A percentile compares a stretch with the other conserved stretches of the same genome.
phyloP scores from a whole-genome alignment of 179 eudicot species.

The Beta corolliflora region DNA sequence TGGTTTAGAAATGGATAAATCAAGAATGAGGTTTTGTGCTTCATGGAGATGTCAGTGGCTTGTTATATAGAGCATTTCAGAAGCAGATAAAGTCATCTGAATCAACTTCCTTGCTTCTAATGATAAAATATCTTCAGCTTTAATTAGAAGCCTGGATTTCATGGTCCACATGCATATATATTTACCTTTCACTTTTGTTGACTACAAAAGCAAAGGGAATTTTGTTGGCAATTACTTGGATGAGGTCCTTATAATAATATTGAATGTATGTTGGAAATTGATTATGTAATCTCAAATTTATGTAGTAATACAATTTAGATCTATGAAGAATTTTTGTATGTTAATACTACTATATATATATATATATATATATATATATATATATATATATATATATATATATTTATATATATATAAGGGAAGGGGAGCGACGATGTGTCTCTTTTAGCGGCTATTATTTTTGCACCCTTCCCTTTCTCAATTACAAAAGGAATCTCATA shows the following conservation, averaged over 20 bases:
- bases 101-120: conserved; percentile 70
- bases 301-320: too few species aligned
- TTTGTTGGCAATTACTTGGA: not conserved
- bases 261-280: too few species aligned
- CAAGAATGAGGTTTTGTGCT: conserved; percentile 11
- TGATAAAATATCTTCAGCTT: conserved; percentile 10
- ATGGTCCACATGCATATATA: not conserved
- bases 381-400: too few species aligned
- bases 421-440: too few species aligned
- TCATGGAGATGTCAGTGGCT: not conserved
- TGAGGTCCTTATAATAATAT: not conserved
- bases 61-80: conserved; percentile 34
- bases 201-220: not conserved
- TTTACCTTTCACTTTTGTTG: conserved; percentile 11
- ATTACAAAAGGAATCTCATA: too few species aligned
- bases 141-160: conserved; percentile 16
- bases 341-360: too few species aligned
- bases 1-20: conserved; percentile 5
- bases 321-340: too few species aligned
- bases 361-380: too few species aligned
- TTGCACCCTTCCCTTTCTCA: too few species aligned
- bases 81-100: conserved; percentile 44
- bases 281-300: too few species aligned
- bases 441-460: too few species aligned
- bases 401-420: too few species aligned